phyloP scores from a whole-genome alignment of 1,139 yeast genomes.

The Yamadazyma atlantica region DNA sequence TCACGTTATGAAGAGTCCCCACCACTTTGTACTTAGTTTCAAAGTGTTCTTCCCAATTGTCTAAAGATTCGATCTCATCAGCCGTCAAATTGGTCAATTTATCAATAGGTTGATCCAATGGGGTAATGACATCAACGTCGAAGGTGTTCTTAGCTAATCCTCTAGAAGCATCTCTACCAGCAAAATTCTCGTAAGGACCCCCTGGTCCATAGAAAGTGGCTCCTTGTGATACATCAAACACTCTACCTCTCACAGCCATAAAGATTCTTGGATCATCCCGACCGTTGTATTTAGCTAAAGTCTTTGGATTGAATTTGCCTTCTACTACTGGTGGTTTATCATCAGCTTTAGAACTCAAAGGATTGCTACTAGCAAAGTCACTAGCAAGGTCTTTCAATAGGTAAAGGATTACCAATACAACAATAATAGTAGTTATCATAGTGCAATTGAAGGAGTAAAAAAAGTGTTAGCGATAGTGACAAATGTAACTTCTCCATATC shows the following conservation, averaged over 20 bases:
- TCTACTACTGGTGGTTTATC: conserved; percentile 62
- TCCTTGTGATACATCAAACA: conserved; percentile 82
- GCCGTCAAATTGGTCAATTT: conserved; percentile 56
- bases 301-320: conserved; percentile 76
- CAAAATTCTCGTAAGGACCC: conserved; percentile 93
- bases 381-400: conserved; percentile 23
- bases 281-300: conserved; percentile 78
- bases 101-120: conserved; percentile 73
- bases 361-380: conserved; percentile 16
- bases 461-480: neutral
- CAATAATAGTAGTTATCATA: conserved; percentile 27
- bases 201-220: conserved; percentile 93
- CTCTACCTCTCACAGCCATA: conserved; percentile 81
- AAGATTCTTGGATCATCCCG: conserved; percentile 73
- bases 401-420: conserved; percentile 23
- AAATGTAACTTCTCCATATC: neutral
- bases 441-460: neutral
- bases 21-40: conserved; percentile 72
- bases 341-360: conserved; percentile 11
- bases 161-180: conserved; percentile 94
- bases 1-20: conserved; percentile 34
- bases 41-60: conserved; percentile 86
- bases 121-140: conserved; percentile 59
- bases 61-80: conserved; percentile 66
- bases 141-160: conserved; percentile 92